Evolutionary conservation across 306 rosid species (phyloP), one percentile per base, ranked within the genome.

Genomic region (Glycyrrhiza uralensis): DNA sequence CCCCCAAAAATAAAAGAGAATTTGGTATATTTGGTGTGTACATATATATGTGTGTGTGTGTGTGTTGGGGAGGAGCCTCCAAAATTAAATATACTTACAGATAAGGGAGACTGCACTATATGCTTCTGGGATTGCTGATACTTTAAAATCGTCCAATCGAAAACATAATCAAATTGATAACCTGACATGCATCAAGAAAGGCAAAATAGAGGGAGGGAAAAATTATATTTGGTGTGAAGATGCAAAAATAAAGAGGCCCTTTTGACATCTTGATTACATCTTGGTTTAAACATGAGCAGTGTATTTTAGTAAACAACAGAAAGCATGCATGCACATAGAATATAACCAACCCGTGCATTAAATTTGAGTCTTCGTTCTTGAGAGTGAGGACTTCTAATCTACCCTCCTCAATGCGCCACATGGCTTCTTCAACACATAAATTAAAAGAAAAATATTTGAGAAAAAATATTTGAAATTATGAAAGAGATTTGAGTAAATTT

Each of bases 141-240:
- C 86, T 94, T 94, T 52, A 94, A 86, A 74, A 91, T 82, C 69
- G 95, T 91, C 99, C 99, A 94, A 78, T 94, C 97, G 84, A 91
- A 94, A 69, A 91, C 75, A 49, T 72, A 89, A 89, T 91, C 97
- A 77, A 89, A 86, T 69, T 91, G 95, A 80, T 79, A 89, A 32
- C 92, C 99, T 94, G 92, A 42, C 58, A 72, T 49, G 23, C 29
- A 58, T 58, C 77, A 69, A 78, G 28, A 12, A 36, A 51, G 12
- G 24, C n/a, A 49, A 61, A 64, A 18, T 44, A 17, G n/a, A 29
- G 63, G 66, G 42, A 4, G 82, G 82, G 39, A 32, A 14, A 61
- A 23, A 6, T 60, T 77, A 61, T 26, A 8, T 47, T 57, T 45
- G 13, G 71, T 41, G 47, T 23, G 30, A 33, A 79, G 61, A 56